phyloP scores from a whole-genome alignment of 2,329 filamentous ascomycete genomes.

The Celoporthe dispersa region DNA sequence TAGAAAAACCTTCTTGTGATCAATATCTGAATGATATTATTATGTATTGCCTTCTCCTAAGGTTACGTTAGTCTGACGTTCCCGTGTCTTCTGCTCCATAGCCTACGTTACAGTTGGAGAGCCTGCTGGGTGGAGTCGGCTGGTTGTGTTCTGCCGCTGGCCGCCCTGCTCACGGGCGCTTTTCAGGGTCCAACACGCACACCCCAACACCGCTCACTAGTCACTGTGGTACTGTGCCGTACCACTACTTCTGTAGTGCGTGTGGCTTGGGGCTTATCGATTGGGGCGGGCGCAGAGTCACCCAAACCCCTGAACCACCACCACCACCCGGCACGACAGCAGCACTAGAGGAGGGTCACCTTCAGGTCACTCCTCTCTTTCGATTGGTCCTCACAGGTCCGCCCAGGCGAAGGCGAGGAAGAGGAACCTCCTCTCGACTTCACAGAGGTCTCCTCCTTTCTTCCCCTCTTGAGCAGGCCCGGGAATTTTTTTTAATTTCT shows the following conservation, averaged over 20 bases:
- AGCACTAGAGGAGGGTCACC: constrained; percentile 1
- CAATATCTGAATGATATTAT: neutral
- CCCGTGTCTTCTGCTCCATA: neutral
- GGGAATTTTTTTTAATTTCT: neutral
- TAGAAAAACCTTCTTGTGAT: neutral
- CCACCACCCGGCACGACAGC: neutral
- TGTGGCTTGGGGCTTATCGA: constrained; percentile 20
- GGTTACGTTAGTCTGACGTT: constrained; percentile 9
- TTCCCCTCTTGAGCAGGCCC: neutral
- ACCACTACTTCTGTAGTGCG: neutral
- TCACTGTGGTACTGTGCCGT: neutral
- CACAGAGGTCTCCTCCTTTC: neutral
- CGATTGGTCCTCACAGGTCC: neutral
- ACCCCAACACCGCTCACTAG: neutral
- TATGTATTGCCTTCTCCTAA: neutral
- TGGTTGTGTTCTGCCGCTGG: neutral
- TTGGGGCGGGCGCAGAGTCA: constrained; percentile 6
- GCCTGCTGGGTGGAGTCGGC: neutral
- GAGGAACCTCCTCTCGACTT: neutral
- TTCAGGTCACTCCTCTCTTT: neutral
- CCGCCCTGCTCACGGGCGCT: constrained; percentile 1
- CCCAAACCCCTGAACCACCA: constrained; percentile 11
- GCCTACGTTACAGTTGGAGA: constrained; percentile 14
- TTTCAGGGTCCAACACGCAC: constrained; percentile 1
- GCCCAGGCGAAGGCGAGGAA: neutral